Evolutionary conservation across 345 rosid genomes (phyloP), one percentile per base, ranked within the genome.

Genomic region (Mangifera indica): DNA sequence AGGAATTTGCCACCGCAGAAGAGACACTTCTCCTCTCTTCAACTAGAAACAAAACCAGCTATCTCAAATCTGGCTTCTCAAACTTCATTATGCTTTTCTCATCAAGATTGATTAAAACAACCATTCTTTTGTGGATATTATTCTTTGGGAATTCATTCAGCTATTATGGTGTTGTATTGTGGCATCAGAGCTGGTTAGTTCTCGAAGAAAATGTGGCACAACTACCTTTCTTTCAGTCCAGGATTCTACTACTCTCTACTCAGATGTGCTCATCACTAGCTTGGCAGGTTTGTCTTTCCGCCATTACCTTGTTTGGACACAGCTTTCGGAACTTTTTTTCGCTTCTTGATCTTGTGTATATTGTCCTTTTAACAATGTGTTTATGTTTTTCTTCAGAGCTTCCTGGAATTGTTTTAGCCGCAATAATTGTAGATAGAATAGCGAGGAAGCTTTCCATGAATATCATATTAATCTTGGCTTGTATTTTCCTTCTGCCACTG

Each of bases 151-250:
- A 81, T 75, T 78, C 88, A 14, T 89, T 87, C 77, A 74, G 89
- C 2, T 89, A 89, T 53, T 85, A 89, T 52, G 93, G 93, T 37
- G 65, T 89, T n/a, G 84, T 89, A 54, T 73, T 89, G 77, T 89
- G 72, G 87, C 91, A 25, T 83, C 89, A 24, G 81, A 89, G 80
- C 73, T 89, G 68, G 82, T 77, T 71, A 77, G 64, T 46, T 73
- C 76, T 66, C 70, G 70, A 61, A 79, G 73, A 42, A 71, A 55
- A 44, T 87, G 89, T 60, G 14, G 69, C 61, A 20, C 70, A 42
- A 48, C 65, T 13, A 29, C 73, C 24, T 10, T 22, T 37, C 75
- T 66, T 66, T 56, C 69, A 3, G 26, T 71, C 46, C 73, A 58
- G n/a, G 62, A 69, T 13, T 56, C 60, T 55, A 77, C 54, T 55